Evolutionary conservation across 306 rosid genomes (phyloP), one percentile per base, ranked within the genome.

Genomic region (Sindora glabra): DNA sequence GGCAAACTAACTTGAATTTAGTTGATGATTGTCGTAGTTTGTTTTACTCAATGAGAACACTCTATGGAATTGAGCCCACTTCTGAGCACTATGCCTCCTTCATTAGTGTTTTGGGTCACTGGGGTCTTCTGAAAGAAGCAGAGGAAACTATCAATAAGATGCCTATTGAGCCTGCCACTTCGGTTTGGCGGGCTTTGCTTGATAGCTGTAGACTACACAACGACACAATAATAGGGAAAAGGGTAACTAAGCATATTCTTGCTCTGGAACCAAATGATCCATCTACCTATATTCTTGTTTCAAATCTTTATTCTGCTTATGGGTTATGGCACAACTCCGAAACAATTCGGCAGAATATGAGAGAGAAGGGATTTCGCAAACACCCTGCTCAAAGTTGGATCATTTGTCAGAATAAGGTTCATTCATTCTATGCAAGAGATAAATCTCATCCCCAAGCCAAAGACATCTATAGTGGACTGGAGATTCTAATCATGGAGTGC

Each of bases 271-370:
- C 96, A 7, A 76, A 71, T 36, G 87, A 88, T 62, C 86, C 95
- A 40, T 85, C 90, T 12, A 66, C 86, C 45, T 81, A 71, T 62
- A 59, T 85, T 73, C 96, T 91, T 45, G 59, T 87, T 60, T 79
- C 96, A n/a, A 91, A 91, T 81, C 68, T 91, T 39, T 77, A 83
- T 78, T 87, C 95, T 19, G 86, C 96, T 30, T 81, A 86, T 58
- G 97, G 96, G 74, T 83, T 87, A 78, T 91, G 97, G 96, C 86
- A 83, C 48, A 67, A 77, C 76, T 79, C 87, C 6, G 96, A 91
- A 65, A 60, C 46, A 80, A 74, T 83, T 19, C 74, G 95, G 76
- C 76, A 77, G 48, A 71, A 70, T 48, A 85, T 87, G 97, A 83
- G 86, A 65, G 69, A 75, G 58, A 81, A 62, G 60, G 97, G 96